phyloP scores from a whole-genome alignment of 2,329 filamentous ascomycete species.

The Xylaria sp. region DNA sequence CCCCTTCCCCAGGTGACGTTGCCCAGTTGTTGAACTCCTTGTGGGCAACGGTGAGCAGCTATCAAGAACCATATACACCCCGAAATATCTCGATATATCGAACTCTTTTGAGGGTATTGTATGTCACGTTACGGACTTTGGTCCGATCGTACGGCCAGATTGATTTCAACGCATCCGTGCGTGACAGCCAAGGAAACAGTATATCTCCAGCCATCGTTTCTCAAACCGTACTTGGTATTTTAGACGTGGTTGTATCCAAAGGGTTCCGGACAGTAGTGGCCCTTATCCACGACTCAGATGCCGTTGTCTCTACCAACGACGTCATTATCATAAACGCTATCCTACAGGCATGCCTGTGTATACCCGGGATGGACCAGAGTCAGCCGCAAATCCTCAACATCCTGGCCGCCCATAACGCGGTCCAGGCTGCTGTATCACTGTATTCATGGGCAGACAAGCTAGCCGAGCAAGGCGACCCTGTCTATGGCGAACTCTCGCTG shows the following conservation, averaged over 20 bases:
- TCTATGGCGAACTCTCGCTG: conserved; percentile 93
- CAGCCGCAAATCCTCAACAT: conserved; percentile 77
- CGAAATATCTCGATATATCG: conserved; percentile 78
- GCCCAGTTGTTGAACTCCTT: conserved; percentile 63
- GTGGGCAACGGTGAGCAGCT: conserved; percentile 63
- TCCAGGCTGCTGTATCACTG: conserved; percentile 84
- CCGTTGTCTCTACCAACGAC: conserved; percentile 77
- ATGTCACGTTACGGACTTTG: conserved; percentile 79
- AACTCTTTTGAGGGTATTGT: conserved; percentile 83
- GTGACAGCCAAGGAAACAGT: conserved; percentile 47
- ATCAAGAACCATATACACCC: conserved; percentile 64
- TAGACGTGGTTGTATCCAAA: conserved; percentile 80
- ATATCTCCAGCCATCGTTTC: conserved; percentile 60
- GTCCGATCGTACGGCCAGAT: conserved; percentile 51
- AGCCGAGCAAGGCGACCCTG: conserved; percentile 79
- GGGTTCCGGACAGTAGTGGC: conserved; percentile 85
- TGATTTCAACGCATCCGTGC: conserved; percentile 40
- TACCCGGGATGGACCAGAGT: conserved; percentile 79
- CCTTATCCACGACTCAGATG: conserved; percentile 80
- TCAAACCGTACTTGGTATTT: conserved; percentile 78
- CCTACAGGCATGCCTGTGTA: conserved; percentile 82
- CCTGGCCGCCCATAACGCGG: conserved; percentile 75
- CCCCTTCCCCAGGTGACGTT: conserved; percentile 61
- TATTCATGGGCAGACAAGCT: conserved; percentile 95
- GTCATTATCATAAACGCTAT: conserved; percentile 89